phyloP scores from a whole-genome alignment of 2,329 filamentous ascomycete species.

The Pseudogymnoascus sp. region DNA sequence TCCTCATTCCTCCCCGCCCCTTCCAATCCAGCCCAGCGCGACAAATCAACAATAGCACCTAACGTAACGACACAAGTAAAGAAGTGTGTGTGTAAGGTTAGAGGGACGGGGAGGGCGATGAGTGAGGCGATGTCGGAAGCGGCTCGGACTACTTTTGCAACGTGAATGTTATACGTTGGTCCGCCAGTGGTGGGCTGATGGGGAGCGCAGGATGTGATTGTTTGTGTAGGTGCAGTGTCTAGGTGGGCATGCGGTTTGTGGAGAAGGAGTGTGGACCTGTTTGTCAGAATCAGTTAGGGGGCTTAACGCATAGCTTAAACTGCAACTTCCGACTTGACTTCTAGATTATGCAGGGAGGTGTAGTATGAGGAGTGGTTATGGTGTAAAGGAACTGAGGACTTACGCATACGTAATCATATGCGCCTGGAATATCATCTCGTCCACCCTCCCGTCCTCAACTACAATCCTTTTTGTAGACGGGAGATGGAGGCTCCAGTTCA shows the following conservation, averaged over 20 bases:
- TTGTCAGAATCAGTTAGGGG: neutral
- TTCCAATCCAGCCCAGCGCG: slow-evolving; percentile 53
- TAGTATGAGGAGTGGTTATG: neutral
- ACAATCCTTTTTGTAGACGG: slow-evolving; percentile 59
- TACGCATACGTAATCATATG: slow-evolving; percentile 61
- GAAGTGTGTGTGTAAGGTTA: slow-evolving; percentile 71
- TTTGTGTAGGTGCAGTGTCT: slow-evolving; percentile 46
- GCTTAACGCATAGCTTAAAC: neutral
- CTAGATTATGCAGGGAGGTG: neutral
- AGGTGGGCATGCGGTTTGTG: slow-evolving; percentile 71
- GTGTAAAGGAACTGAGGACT: slow-evolving; percentile 12
- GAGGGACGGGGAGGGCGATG: slow-evolving; percentile 61
- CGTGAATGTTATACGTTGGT: slow-evolving; percentile 41
- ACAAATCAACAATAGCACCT: slow-evolving; percentile 72
- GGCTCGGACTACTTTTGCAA: slow-evolving; percentile 69
- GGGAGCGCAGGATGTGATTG: slow-evolving; percentile 56
- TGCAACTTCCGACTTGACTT: neutral
- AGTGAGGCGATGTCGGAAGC: slow-evolving; percentile 70
- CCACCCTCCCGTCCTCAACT: slow-evolving; percentile 59
- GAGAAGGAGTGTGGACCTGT: slow-evolving; percentile 50
- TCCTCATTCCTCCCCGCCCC: slow-evolving; percentile 41
- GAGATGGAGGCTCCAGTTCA: slow-evolving; percentile 73
- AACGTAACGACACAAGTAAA: slow-evolving; percentile 74
- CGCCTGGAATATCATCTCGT: slow-evolving; percentile 88
- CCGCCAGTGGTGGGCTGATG: slow-evolving; percentile 31